Conservation (phyloP, 2,329 filamentous ascomycete genomes). For the Colletotrichum orchidophilum region DNA sequence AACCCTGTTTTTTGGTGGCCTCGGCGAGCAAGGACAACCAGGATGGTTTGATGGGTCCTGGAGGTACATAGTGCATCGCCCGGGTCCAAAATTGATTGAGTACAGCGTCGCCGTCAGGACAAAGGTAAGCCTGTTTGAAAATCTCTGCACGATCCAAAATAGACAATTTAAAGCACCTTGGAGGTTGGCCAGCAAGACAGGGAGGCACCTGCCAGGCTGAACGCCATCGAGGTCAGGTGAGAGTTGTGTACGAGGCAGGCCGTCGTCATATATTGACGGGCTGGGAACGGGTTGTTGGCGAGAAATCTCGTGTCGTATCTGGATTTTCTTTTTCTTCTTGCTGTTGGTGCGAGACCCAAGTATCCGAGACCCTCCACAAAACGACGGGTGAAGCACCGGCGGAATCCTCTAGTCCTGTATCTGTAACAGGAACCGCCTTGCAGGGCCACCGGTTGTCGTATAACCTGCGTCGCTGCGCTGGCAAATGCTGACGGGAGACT, state of each 20-base stretch:
- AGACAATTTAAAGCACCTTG: constrained; percentile 31
- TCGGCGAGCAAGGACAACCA: constrained; percentile 9
- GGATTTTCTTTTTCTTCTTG: not conserved
- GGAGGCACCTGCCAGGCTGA: constrained; percentile 19
- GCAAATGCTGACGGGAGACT: not conserved
- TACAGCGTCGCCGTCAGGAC: not conserved
- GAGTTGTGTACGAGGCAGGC: not conserved
- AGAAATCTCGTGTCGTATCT: not conserved
- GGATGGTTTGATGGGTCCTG: constrained; percentile 6
- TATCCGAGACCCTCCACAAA: not conserved
- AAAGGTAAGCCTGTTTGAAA: constrained; percentile 5
- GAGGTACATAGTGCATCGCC: constrained; percentile 12
- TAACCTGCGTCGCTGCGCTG: not conserved
- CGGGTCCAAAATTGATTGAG: constrained; percentile 12
- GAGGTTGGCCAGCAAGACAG: constrained; percentile 11
- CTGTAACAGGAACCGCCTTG: constrained; percentile 13
- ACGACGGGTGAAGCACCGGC: not conserved
- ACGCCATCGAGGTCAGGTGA: not conserved
- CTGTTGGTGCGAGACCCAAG: not conserved
- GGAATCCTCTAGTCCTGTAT: constrained; percentile 2
- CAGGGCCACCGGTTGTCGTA: not conserved
- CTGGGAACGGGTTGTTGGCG: constrained; percentile 6
- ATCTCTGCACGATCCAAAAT: constrained; percentile 17
- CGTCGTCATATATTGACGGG: constrained; percentile 27
- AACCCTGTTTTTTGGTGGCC: constrained; percentile 1